Base-by-base conservation (phyloP, 768 basidiomycete genomes). In the Macrocybe gigantea region DNA sequence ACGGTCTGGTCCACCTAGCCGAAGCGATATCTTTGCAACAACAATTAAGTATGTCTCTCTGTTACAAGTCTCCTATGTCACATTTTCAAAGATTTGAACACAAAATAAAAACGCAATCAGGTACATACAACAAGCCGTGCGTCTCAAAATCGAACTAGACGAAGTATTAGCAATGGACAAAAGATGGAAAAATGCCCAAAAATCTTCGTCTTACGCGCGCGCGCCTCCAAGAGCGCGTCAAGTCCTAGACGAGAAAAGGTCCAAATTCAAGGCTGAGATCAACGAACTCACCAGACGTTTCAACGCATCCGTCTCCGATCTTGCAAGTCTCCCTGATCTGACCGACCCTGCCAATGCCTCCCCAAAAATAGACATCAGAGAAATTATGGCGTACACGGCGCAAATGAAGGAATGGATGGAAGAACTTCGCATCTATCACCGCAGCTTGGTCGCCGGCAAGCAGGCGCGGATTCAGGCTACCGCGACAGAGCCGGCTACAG, bases 361-460 rank as follows among this genome's bases (percentile, higher is more conserved):
- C 41, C 46, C 39, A 37, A 43, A 51, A 34, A 22, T 60, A 14
- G 54, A 63, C 33, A 59, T 56, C n/a, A 53, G 57, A 30, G 51
- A 52, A 8, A 41, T 69, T 29, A 43, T 53, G 40, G 35, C 42
- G 38, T 69, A 69, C 46, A 61, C 55, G 5, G 52, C 45, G 11
- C 62, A 67, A 47, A 42, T 71, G 7, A 55, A 55, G 38, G 55
- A 57, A 29, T 71, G 69, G 69, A 60, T 69, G 38, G 48, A 56
- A 45, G 56, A 54, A 7, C 48, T 64, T 13, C 35, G 61, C 33
- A 33, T 60, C 1, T 49, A 54, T 29, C 40, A 43, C 29, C 45
- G 41, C 22, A 22, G 22, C 5, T 13, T 49, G 15, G 44, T 29
- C 12, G 41, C 47, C 5, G 38, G 38, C 10, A 14, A 33, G 31